Conservation (phyloP, 805 yeast genomes). For the Scheffersomyces spartinae region DNA sequence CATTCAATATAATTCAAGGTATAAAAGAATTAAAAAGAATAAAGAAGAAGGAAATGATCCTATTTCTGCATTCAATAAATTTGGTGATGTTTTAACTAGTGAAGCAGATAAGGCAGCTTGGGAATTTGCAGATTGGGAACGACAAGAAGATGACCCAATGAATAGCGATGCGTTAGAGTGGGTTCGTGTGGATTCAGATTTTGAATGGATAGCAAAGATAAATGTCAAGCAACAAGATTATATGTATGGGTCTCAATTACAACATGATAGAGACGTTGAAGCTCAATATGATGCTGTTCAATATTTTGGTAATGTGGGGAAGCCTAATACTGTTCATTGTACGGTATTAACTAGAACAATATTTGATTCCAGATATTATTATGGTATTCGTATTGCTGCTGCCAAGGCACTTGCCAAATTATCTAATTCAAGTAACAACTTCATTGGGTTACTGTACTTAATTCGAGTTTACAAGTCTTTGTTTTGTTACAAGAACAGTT, state of each 20-base stretch:
- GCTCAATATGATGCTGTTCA: constrained; percentile 82
- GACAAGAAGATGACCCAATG: constrained; percentile 56
- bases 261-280: constrained; percentile 91
- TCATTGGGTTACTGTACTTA: constrained; percentile 63
- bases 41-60: constrained; percentile 11
- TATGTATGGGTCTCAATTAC: constrained; percentile 89
- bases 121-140: constrained; percentile 61
- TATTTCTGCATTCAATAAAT: constrained; percentile 35
- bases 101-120: constrained; percentile 55
- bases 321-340: constrained; percentile 56
- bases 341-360: constrained; percentile 69
- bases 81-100: constrained; percentile 69
- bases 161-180: constrained; percentile 90
- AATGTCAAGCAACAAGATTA: constrained; percentile 83
- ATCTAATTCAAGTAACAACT: constrained; percentile 50
- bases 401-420: constrained; percentile 65
- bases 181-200: constrained; percentile 96
- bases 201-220: constrained; percentile 87
- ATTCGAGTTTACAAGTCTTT: constrained; percentile 55
- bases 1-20: constrained; percentile 90
- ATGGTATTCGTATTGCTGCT: constrained; percentile 83
- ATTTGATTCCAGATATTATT: constrained; percentile 75
- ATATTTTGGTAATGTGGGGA: constrained; percentile 51
- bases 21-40: constrained; percentile 47
- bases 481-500: constrained; percentile 55